Evolutionary conservation across 225 moss, liverwort and hornwort genomes (phyloP).

Genomic region (Neckera pumila): DNA sequence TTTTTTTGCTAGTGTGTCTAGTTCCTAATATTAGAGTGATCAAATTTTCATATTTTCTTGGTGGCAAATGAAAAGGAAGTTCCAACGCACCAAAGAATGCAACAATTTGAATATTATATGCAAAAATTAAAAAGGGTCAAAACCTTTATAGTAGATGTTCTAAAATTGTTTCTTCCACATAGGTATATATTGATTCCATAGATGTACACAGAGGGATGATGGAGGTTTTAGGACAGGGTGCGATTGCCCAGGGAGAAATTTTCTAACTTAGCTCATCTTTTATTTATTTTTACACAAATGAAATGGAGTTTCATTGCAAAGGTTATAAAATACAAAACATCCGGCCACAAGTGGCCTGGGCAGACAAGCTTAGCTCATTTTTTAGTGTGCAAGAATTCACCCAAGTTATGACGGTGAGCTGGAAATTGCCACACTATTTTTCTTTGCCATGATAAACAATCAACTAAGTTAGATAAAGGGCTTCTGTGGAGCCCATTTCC

Average conservation of each 20-base stretch:
- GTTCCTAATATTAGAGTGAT: neutral
- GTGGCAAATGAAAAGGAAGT: neutral
- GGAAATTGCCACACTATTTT: neutral
- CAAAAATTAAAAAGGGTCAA: fast-evolving
- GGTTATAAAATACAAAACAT: too few species aligned
- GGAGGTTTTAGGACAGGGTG: fast-evolving
- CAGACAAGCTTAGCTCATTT: too few species aligned
- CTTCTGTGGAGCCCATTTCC: neutral
- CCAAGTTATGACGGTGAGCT: neutral
- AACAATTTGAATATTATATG: fast-evolving
- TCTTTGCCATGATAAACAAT: neutral
- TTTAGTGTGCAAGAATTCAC: neutral
- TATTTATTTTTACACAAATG: too few species aligned
- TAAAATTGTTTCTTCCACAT: neutral
- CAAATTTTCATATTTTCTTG: neutral
- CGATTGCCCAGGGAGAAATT: too few species aligned
- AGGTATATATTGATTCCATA: neutral
- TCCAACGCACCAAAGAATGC: neutral
- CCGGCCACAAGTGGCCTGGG: too few species aligned
- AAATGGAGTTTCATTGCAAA: too few species aligned
- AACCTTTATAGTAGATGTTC: neutral
- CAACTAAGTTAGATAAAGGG: neutral
- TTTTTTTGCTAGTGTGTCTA: too few species aligned
- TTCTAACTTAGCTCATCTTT: neutral
- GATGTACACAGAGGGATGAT: neutral